Percentiles rank a stretch among this genome's conserved stretches.
Evolutionary conservation across 345 rosid species (phyloP).

Genomic region (Garcia nutans): DNA sequence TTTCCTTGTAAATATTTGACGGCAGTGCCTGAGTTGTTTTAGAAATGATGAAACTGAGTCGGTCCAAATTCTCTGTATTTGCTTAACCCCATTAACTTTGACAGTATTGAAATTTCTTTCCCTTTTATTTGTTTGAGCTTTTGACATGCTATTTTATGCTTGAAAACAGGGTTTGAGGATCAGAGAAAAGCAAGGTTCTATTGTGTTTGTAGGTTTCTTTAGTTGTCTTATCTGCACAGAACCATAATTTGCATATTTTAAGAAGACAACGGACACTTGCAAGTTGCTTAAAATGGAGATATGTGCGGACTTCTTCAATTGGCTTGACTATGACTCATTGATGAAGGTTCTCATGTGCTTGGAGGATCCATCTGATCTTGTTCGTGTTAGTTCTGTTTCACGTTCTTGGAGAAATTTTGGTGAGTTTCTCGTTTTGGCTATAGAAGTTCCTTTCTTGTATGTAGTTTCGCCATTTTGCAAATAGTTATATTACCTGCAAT

Average conservation of each 20-base stretch:
- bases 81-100: not conserved
- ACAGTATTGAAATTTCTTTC: not conserved
- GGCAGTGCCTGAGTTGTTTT: not conserved
- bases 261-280: not conserved
- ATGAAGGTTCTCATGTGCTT: constrained; percentile 47
- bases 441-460: too few species aligned
- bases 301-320: constrained; percentile 50
- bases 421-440: constrained; percentile 26
- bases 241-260: not conserved
- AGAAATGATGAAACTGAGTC: not conserved
- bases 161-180: constrained; percentile 14
- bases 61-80: not conserved
- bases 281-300: constrained; percentile 29
- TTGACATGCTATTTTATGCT: not conserved
- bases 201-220: not conserved
- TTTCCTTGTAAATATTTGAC: not conserved
- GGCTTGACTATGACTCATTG: constrained; percentile 46
- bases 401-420: constrained; percentile 67
- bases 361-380: constrained; percentile 68
- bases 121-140: not conserved
- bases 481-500: too few species aligned
- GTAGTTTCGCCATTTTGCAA: too few species aligned
- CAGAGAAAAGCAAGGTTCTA: not conserved
- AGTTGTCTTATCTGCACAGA: not conserved
- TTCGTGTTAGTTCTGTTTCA: constrained; percentile 64